These are phyloP conservation scores for Plasmodium yoelii DNA, from an alignment of 169 alveolate species.

Conservation along the genomic window DNA sequence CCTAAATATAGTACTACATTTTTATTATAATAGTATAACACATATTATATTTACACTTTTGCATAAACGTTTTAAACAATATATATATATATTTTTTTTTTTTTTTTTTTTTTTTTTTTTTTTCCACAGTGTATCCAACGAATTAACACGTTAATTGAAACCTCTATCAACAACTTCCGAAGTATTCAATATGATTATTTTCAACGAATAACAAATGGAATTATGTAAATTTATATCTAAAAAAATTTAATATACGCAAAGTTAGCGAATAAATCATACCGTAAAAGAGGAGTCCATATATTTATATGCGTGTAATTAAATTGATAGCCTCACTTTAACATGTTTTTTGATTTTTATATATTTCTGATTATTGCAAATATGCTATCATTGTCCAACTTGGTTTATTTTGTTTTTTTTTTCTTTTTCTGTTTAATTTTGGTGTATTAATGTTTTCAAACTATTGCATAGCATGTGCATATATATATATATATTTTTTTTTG, in stretches of 20 bases:
- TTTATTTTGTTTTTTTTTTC: not conserved
- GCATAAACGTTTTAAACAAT: not conserved
- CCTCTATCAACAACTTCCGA: slow-evolving; percentile 94
- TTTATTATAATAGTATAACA: too few relatives aligned
- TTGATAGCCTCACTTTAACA: not conserved
- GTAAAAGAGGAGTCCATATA: too few relatives aligned
- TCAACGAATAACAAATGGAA: slow-evolving; percentile 96
- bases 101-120: not conserved
- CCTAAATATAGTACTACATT: not conserved
- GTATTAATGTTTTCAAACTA: not conserved
- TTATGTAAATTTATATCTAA: slow-evolving; percentile 79
- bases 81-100: too few relatives aligned
- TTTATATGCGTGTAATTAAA: not conserved
- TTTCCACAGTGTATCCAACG: slow-evolving; percentile 84
- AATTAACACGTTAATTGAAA: slow-evolving; percentile 91
- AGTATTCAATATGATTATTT: slow-evolving; percentile 96
- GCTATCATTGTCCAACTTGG: not conserved
- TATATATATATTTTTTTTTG: too few relatives aligned
- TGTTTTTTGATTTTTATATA: too few relatives aligned
- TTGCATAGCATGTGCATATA: too few relatives aligned
- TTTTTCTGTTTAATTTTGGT: not conserved
- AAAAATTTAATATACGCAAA: not conserved
- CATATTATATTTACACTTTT: not conserved
- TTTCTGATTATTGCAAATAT: not conserved
- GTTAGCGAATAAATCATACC: not conserved